These are phyloP conservation scores for Russula olivacea DNA, from an alignment of 768 basidiomycete species.

Conservation along the genomic window DNA sequence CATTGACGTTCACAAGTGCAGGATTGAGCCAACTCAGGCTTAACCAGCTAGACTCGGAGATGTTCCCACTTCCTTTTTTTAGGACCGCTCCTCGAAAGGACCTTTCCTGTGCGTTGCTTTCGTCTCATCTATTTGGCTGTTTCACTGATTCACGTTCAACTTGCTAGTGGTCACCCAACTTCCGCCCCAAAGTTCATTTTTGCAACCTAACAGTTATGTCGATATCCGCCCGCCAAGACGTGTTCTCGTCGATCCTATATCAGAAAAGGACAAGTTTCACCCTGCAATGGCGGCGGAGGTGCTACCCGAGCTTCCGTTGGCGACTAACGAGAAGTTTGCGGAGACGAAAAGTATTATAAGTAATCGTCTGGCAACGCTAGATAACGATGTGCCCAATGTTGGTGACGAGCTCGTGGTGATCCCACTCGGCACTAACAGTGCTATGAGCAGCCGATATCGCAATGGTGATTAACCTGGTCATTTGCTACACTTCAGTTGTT, in stretches of 20 bases:
- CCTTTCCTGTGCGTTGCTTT: slow-evolving; percentile 31
- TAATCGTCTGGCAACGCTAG: slow-evolving; percentile 19
- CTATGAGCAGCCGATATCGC: slow-evolving; percentile 77
- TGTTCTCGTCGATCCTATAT: slow-evolving; percentile 35
- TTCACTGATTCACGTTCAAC: not conserved
- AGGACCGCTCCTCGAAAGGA: slow-evolving; percentile 37
- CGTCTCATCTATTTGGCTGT: not conserved
- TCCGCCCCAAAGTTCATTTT: slow-evolving; percentile 5
- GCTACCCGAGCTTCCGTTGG: slow-evolving; percentile 28
- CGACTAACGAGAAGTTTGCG: slow-evolving; percentile 38
- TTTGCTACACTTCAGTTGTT: not conserved
- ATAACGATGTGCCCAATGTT: slow-evolving; percentile 22
- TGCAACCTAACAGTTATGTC: slow-evolving; percentile 19
- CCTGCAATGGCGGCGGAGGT: slow-evolving; percentile 11
- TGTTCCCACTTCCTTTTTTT: slow-evolving; percentile 68
- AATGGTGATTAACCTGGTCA: slow-evolving; percentile 52
- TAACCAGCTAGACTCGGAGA: slow-evolving; percentile 57
- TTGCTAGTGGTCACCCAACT: slow-evolving; percentile 24
- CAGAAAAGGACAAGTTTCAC: slow-evolving; percentile 21
- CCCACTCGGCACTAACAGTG: slow-evolving; percentile 85
- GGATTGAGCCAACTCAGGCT: slow-evolving; percentile 69
- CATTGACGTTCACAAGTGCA: slow-evolving; percentile 67
- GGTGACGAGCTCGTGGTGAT: slow-evolving; percentile 67
- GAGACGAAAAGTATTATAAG: slow-evolving; percentile 34
- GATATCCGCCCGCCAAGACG: slow-evolving; percentile 25